Conservation (phyloP, 306 rosid genomes). For the Trifolium repens region DNA sequence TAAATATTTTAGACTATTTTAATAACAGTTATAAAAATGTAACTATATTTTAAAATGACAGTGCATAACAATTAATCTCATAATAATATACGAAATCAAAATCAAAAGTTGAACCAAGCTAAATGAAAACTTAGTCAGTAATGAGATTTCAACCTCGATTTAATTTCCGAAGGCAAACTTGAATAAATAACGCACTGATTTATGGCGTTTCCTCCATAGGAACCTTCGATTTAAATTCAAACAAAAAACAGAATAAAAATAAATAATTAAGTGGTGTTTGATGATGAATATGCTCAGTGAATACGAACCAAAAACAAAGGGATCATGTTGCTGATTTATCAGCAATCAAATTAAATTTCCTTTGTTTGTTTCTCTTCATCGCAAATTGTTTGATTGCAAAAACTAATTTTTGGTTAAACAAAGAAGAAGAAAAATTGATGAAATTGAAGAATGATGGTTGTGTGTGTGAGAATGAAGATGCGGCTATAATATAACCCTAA, state of each 20-base stretch:
- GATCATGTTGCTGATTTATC: slow-evolving; percentile 65
- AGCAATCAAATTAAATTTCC: slow-evolving; percentile 59
- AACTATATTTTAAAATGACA: too few species aligned
- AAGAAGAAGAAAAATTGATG: background rate
- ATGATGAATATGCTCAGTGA: slow-evolving; percentile 82
- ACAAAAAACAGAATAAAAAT: too few species aligned
- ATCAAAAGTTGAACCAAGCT: slow-evolving; percentile 43
- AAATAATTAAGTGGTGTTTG: too few species aligned
- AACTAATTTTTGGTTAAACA: background rate
- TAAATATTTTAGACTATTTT: too few species aligned
- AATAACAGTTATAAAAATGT: too few species aligned
- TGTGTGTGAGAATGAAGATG: background rate
- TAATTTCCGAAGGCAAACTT: slow-evolving; percentile 95
- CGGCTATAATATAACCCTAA: slow-evolving; percentile 9
- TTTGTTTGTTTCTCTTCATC: slow-evolving; percentile 54
- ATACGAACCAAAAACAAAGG: slow-evolving; percentile 78
- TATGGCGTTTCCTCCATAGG: slow-evolving; percentile 86
- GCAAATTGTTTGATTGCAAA: slow-evolving; percentile 36
- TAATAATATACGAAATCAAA: slow-evolving; percentile 47
- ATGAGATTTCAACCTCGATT: slow-evolving; percentile 56
- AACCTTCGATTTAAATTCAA: slow-evolving; percentile 54
- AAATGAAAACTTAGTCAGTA: slow-evolving; percentile 35
- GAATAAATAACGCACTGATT: slow-evolving; percentile 68
- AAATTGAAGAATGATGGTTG: background rate
- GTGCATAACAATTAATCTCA: too few species aligned